A percentile compares a stretch with the other conserved stretches of the same genome.
Conservation (phyloP, 768 basidiomycete genomes). For the Leccinum sublutescens region DNA sequence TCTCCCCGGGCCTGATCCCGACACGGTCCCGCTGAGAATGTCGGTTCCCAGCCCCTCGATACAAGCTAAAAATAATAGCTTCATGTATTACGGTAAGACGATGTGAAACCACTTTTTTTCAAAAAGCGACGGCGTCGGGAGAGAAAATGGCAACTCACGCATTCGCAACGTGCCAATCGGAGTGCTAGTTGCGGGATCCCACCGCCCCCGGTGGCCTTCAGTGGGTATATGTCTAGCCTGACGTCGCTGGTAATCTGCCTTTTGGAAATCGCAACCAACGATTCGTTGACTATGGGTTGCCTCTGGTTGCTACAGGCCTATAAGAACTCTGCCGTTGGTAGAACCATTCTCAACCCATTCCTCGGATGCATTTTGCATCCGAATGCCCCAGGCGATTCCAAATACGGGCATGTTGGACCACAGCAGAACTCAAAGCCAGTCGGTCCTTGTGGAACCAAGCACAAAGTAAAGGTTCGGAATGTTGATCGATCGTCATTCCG, state of each 20-base stretch:
- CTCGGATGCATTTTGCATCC: slow-evolving; percentile 8
- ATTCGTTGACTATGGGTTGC: not conserved
- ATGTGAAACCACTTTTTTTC: not conserved
- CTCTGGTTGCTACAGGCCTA: not conserved
- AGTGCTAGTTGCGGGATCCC: not conserved
- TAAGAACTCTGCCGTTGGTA: not conserved
- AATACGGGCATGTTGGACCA: slow-evolving; percentile 13
- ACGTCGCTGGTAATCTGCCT: not conserved
- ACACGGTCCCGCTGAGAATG: slow-evolving; percentile 1
- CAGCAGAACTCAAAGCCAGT: slow-evolving; percentile 3
- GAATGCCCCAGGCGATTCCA: slow-evolving; percentile 6
- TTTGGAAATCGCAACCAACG: not conserved
- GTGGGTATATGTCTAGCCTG: not conserved
- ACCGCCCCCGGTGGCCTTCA: not conserved
- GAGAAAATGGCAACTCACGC: not conserved
- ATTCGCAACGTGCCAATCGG: not conserved
- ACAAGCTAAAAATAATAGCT: slow-evolving; percentile 1
- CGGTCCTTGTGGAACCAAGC: slow-evolving; percentile 16
- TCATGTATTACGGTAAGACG: not conserved
- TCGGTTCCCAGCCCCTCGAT: not conserved
- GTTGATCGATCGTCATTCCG: slow-evolving; percentile 14
- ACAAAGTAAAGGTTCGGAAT: slow-evolving; percentile 18
- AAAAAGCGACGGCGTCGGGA: not conserved
- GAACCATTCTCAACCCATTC: not conserved
- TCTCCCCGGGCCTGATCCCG: not conserved